These are phyloP conservation scores for Zygoascus sp. DNA, from an alignment of 1,139 yeast genomes.

Conservation along the genomic window DNA sequence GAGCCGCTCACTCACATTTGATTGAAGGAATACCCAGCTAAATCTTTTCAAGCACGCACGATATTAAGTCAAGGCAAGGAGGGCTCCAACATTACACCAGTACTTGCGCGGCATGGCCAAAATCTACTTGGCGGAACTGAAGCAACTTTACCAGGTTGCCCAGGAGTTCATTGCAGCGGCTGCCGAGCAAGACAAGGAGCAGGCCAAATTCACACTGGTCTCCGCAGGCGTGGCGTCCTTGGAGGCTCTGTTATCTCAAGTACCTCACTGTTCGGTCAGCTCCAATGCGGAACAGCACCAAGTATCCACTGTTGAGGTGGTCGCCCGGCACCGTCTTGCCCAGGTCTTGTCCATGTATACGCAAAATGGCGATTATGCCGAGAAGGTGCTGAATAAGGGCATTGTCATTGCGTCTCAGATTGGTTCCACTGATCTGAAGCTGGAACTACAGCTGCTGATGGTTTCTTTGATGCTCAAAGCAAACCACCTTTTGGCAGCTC, in stretches of 20 bases:
- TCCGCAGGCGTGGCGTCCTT: conserved; percentile 12
- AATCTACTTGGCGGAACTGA: neutral
- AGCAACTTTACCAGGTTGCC: neutral
- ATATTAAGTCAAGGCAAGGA: no score
- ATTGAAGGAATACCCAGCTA: no score
- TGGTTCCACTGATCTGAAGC: conserved; percentile 8
- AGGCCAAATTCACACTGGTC: conserved; percentile 6
- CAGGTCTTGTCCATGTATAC: conserved; percentile 15
- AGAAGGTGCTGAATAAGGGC: conserved; percentile 14
- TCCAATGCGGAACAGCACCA: neutral
- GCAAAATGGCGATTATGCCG: conserved; percentile 10
- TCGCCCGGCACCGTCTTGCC: conserved; percentile 12
- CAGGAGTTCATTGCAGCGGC: conserved; percentile 9
- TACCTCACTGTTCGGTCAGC: neutral
- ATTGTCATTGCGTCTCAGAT: conserved; percentile 12
- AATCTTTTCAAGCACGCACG: no score
- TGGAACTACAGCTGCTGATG: conserved; percentile 16
- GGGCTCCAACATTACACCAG: no score
- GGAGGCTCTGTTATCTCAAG: conserved; percentile 11
- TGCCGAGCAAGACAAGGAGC: neutral
- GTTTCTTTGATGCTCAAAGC: conserved; percentile 9
- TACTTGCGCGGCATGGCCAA: neutral
- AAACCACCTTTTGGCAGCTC: conserved; percentile 13
- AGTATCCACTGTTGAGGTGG: neutral
- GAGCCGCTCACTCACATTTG: neutral